Evolutionary conservation across 108 stramenopile genomes (phyloP), one percentile per base, ranked within the genome.

Genomic region (Cyclotella choctawhatcheeana): DNA sequence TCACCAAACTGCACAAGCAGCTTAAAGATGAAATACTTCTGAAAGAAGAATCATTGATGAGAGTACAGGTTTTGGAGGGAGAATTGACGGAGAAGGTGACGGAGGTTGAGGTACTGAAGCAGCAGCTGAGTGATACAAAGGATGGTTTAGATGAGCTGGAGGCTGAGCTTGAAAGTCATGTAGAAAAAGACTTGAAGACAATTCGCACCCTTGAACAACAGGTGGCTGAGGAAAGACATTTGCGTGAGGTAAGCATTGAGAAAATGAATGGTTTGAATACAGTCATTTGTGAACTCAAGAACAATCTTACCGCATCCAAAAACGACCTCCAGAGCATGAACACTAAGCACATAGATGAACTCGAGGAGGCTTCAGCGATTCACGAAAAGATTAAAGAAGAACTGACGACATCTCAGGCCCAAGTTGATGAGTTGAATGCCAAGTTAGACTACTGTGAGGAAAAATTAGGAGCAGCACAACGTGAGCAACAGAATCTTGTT

Each of bases 221-320:
- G 27, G 40, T 67, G 6, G 24, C 1, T 32, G 65, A 62, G 10
- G 43, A 62, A 32, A 73, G 44, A 32, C 34, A 63, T 7, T 1
- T 63, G 16, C 50, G 52, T 8, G 53, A 64, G 61, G 32, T 27
- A 16, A 30, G 40, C 21, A 8, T 64, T 34, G 61, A 44, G 18
- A 74, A 74, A 25, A 44, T 69, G 61, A 62, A 64, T 1, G 47
- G 34, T 22, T 22, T 53, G 14, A 29, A 74, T 18, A 22, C 33
- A 16, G 55, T 34, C 10, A 48, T 65, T 47, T 44, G 34, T 44
- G 53, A 64, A 18, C 35, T 72, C 18, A 37, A 43, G 21, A 40
- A 5, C 2, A 60, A 60, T 14, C 59, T 60, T 3, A 12, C 33
- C 5, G n/a, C 14, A 40, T 37, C 18, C 10, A 35, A 35, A 35